Evolutionary conservation across 108 stramenopile genomes (phyloP), one percentile per base, ranked within the genome.

Genomic region (Stephanodiscus minutulus): DNA sequence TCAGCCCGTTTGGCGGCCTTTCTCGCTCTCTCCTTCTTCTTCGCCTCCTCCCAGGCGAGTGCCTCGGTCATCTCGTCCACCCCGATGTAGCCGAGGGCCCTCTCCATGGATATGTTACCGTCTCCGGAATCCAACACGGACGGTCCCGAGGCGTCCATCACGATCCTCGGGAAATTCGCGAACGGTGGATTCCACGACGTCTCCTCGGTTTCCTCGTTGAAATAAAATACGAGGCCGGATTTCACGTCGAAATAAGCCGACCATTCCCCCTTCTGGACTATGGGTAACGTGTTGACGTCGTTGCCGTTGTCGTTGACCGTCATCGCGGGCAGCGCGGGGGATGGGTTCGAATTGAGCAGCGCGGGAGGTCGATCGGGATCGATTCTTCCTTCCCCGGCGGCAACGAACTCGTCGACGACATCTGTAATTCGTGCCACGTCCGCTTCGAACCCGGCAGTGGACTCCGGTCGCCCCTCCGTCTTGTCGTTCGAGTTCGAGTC

Each of bases 1-100:
- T 68, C 87, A 21, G 70, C 75, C 55, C 59, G 33, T 60, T 41
- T 60, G 41, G 86, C 90, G 12, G 88, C 87, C 67, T 91, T 91
- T 59, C 84, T 68, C 0, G 90, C 86, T 60, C 87, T 91, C 83
- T 89, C 65, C 18, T 53, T 71, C 50, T 52, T 46, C 56, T 68
- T 68, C 1, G 67, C 67, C 43, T 68, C 67, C 56, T 68, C 55
- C 67, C 67, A 68, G 27, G 39, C 44, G 12, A 44, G 54, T 44
- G 55, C 56, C 41, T 55, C 67, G 2, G 55, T 54, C 24, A 56
- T 56, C 44, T 68, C 66, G 41, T 68, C 66, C 36, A 68, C 55
- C 35, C 54, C 41, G 25, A 68, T 68, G 33, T 54, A 56, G 7
- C 57, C 57, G 36, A 68, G 10, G 22, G 66, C 66, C 24, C 66